phyloP scores from a whole-genome alignment of 306 rosid genomes.

The Ziziphus jujuba region DNA sequence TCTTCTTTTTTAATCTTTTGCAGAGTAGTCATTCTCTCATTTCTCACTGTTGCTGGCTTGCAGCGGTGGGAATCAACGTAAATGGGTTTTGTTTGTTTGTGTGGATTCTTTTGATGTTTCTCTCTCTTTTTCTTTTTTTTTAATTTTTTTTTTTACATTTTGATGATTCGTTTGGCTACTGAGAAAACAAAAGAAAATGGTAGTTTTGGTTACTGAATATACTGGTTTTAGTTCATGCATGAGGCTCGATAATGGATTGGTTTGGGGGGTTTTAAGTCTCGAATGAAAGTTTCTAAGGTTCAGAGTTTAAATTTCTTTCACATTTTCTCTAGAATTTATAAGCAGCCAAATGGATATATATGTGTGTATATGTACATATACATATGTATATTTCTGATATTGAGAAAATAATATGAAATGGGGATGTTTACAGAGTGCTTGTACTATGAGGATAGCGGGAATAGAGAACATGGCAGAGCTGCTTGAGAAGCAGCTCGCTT shows the following conservation, averaged over 20 bases:
- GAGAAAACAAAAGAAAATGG: conserved; percentile 18
- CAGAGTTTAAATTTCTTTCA: background rate
- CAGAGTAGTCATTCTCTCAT: background rate
- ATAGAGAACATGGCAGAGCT: conserved; percentile 69
- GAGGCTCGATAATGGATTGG: background rate
- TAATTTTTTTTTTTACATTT: no score
- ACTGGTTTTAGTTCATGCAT: background rate
- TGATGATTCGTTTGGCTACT: conserved; percentile 14
- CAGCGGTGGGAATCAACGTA: background rate
- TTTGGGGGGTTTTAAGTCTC: background rate
- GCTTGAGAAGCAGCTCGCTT: conserved; percentile 83
- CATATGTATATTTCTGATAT: conserved; percentile 9
- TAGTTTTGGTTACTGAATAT: conserved; percentile 2
- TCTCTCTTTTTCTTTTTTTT: background rate
- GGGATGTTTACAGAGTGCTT: conserved; percentile 57
- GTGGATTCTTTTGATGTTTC: background rate
- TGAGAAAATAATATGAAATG: conserved; percentile 1
- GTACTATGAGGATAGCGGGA: conserved; percentile 87
- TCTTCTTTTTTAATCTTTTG: background rate
- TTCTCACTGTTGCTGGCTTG: background rate
- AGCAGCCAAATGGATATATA: conserved; percentile 12
- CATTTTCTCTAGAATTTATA: background rate
- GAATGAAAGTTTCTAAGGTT: background rate
- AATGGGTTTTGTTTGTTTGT: conserved; percentile 4
- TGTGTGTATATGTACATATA: no score